Evolutionary conservation across 176 grass and related monocot species (phyloP), one percentile per base, ranked within the genome.

Genomic region (Tillandsia fasciculata): DNA sequence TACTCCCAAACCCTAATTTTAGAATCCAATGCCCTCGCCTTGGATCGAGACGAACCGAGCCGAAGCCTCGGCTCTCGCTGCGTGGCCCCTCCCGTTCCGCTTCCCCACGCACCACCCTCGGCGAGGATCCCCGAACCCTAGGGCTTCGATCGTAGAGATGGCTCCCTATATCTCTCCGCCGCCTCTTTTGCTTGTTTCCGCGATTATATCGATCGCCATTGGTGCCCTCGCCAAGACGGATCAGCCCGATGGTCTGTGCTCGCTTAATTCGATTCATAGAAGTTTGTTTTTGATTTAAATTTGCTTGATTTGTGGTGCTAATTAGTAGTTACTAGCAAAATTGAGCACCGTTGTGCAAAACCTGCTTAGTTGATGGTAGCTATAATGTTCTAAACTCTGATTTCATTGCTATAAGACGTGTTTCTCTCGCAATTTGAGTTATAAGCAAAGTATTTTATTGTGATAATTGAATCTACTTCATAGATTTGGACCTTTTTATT

Each of bases 171-270:
- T 27, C 50, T 70, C 57, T 33, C 49, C 48, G 52, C 67, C 77
- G 8, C 15, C 51, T 0, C 15, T 83, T 22, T 51, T 52, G 6
- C 10, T 70, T 26, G 1, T 82, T 50, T 51, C 53, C 14, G 33
- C 72, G 52, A 48, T 82, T 52, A 49, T 83, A 48, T 26, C 64
- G 10, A 24, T 69, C 24, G 57, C 48, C 12, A 61, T 63, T 26
- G 15, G 68, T 8, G 81, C 61, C 1, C 58, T 78, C 27, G 87
- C 87, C 49, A 85, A 96, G 80, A 96, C 87, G 14, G 87, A 87
- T 65, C 67, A 82, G 29, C 24, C 56, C 26, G 91, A 96, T 74
- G 87, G 91, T 90, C 61, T 84, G 69, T 72, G 28, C 11, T 42
- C 67, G 33, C 5, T 4, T 7, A 42, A 42, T 51, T 23, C 12